Percentiles rank a stretch among this genome's conserved stretches.
Conservation (phyloP, 2,329 filamentous ascomycete genomes). For the Beauveria sp. region DNA sequence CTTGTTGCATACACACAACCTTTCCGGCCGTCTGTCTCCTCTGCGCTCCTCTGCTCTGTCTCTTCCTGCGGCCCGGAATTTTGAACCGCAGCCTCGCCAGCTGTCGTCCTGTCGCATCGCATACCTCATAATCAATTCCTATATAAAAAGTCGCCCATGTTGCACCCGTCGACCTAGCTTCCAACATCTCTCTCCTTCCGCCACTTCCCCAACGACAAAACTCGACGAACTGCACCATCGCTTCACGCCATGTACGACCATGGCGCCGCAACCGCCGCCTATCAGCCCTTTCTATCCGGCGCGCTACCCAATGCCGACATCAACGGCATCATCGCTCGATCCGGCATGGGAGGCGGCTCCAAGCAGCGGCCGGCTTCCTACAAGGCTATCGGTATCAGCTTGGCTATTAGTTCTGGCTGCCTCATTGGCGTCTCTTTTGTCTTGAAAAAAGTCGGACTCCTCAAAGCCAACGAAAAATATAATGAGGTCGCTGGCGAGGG, state of each 20-base stretch:
- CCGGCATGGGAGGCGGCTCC: neutral
- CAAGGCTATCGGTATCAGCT: conserved; percentile 78
- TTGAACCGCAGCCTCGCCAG: neutral
- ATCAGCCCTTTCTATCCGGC: neutral
- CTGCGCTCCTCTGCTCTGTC: neutral
- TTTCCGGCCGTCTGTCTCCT: neutral
- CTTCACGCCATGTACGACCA: conserved; percentile 6
- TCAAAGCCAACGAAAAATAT: conserved; percentile 93
- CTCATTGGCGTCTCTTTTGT: conserved; percentile 97
- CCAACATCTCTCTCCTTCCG: neutral
- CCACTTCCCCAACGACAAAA: neutral
- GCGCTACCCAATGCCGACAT: neutral
- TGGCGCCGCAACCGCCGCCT: conserved; percentile 4
- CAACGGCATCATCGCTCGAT: neutral
- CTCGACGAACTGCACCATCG: neutral
- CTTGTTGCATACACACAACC: neutral
- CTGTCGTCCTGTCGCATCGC: neutral
- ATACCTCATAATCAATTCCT: neutral
- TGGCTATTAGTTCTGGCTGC: conserved; percentile 78
- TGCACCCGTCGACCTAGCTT: neutral
- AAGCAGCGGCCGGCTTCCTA: conserved; percentile 46
- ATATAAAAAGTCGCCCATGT: neutral
- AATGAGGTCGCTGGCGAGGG: conserved; percentile 92
- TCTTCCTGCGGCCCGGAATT: neutral
- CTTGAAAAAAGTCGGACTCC: conserved; percentile 83